Evolutionary conservation across 768 basidiomycete genomes (phyloP).

Genomic region (Calocybe gangraenosa): DNA sequence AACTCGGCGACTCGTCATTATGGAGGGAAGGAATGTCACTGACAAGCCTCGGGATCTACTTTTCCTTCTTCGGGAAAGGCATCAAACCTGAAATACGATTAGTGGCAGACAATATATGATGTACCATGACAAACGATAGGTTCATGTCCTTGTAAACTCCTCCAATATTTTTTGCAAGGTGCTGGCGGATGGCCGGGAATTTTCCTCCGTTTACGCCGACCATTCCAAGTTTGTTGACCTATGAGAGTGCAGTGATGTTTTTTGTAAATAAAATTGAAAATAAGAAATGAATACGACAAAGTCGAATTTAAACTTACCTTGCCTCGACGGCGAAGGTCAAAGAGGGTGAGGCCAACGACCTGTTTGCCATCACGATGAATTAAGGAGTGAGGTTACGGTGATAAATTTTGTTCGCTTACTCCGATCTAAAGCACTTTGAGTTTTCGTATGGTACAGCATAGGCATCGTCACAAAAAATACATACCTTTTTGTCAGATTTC

Average conservation of each 20-base stretch:
- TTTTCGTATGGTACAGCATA: neutral
- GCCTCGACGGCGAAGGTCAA: conserved; percentile 81
- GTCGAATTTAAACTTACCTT: conserved; percentile 43
- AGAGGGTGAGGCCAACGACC: conserved; percentile 88
- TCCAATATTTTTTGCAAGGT: conserved; percentile 79
- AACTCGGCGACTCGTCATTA: neutral
- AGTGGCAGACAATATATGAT: neutral
- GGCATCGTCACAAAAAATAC: conserved; percentile 11
- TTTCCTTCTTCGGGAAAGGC: conserved; percentile 70
- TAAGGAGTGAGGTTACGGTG: too few species aligned
- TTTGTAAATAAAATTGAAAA: neutral
- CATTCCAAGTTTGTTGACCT: conserved; percentile 78
- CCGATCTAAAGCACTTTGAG: conserved; percentile 49
- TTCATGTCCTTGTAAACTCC: conserved; percentile 87
- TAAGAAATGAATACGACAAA: neutral
- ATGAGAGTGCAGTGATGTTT: neutral
- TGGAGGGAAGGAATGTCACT: conserved; percentile 23
- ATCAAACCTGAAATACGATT: conserved; percentile 51
- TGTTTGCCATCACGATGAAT: conserved; percentile 26
- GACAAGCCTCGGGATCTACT: conserved; percentile 79
- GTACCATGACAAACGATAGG: conserved; percentile 49
- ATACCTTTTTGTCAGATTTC: conserved; percentile 90
- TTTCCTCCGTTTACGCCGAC: conserved; percentile 87
- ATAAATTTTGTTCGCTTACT: conserved; percentile 45
- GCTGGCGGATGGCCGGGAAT: conserved; percentile 80